Evolutionary conservation across 352 stramenopile species (phyloP).

Genomic region (Pythium biforme): DNA sequence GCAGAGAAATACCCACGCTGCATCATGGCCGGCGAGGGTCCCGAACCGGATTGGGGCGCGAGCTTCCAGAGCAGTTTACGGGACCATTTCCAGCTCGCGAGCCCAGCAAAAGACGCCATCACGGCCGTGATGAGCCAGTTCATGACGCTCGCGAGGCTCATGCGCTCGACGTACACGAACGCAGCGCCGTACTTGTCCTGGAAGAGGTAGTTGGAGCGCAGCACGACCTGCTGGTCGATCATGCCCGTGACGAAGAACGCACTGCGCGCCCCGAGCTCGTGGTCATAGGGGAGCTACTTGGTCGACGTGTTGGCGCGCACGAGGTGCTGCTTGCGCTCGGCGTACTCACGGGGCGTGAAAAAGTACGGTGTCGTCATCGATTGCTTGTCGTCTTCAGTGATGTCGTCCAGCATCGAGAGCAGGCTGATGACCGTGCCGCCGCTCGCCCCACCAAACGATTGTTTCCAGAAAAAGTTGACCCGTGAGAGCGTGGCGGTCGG

Average conservation of each 20-base stretch:
- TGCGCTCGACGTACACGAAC: constrained; percentile 53
- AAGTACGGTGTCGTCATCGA: constrained; percentile 39
- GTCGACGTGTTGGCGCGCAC: constrained; percentile 22
- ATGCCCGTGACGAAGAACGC: constrained; percentile 48
- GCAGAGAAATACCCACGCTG: constrained; percentile 56
- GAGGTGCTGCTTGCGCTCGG: constrained; percentile 24
- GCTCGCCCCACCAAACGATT: constrained; percentile 31
- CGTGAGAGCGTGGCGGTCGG: constrained; percentile 25
- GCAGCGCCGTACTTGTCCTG: constrained; percentile 38
- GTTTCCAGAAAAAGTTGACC: constrained; percentile 38
- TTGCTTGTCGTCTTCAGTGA: constrained; percentile 11
- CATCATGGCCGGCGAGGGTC: constrained; percentile 63
- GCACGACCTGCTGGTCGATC: constrained; percentile 69
- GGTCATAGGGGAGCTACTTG: constrained; percentile 43
- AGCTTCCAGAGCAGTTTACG: constrained; percentile 51
- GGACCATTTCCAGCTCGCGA: constrained; percentile 50
- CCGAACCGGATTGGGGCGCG: constrained; percentile 59
- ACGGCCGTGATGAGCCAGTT: constrained; percentile 30
- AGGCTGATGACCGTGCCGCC: constrained; percentile 49
- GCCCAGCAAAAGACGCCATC: constrained; percentile 26
- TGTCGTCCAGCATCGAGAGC: constrained; percentile 29
- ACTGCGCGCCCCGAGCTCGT: constrained; percentile 46
- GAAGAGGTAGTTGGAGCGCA: constrained; percentile 54
- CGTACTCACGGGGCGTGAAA: constrained; percentile 31
- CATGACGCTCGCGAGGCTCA: constrained; percentile 29